Conservation (phyloP, 805 yeast species). For the Blastobotrys chiropterorum region DNA sequence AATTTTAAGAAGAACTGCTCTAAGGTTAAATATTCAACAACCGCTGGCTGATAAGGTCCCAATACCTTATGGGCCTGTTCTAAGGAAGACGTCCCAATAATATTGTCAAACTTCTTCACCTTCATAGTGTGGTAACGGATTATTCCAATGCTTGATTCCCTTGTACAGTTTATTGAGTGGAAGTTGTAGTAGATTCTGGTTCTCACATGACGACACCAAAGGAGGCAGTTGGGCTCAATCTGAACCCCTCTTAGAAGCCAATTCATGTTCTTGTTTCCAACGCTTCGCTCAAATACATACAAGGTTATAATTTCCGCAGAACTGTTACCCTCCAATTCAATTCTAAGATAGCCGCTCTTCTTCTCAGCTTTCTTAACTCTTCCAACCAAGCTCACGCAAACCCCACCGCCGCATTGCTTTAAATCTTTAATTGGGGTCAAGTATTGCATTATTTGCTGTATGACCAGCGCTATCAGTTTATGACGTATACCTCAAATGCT, state of each 20-base stretch:
- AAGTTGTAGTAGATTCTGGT: background rate
- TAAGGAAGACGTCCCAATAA: background rate
- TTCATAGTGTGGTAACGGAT: background rate
- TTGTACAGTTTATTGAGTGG: background rate
- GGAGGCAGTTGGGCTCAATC: background rate
- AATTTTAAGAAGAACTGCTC: background rate
- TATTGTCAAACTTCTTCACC: background rate
- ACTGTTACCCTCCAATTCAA: background rate
- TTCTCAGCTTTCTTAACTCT: background rate
- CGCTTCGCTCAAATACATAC: background rate
- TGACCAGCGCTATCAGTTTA: too few relatives aligned
- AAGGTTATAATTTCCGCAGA: background rate
- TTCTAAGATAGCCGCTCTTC: background rate
- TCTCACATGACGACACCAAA: background rate
- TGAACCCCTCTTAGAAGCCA: background rate
- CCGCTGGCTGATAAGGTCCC: background rate
- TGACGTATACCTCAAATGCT: too few relatives aligned
- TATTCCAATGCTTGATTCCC: background rate
- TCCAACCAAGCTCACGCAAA: background rate
- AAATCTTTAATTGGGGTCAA: background rate
- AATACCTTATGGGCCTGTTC: background rate
- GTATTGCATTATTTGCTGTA: too few relatives aligned
- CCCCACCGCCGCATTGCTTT: background rate
- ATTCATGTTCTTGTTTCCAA: background rate
- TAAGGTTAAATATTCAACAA: background rate